Percentiles rank a stretch among this genome's conserved stretches.
Evolutionary conservation across 2,329 filamentous ascomycete species (phyloP).

Genomic region (Hymenoscyphus fructigenus): DNA sequence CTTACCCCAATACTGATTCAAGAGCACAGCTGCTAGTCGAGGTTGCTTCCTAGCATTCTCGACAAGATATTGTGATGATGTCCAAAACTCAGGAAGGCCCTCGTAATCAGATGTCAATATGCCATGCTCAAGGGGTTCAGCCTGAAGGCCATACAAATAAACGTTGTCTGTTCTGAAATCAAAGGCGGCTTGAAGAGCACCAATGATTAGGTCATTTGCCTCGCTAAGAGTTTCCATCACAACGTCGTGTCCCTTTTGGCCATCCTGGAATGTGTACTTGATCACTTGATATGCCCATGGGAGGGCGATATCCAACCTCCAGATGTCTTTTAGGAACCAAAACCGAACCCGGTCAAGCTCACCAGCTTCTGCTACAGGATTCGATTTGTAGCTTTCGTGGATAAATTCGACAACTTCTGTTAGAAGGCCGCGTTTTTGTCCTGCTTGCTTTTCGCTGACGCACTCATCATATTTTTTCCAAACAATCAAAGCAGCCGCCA

Average conservation of each 20-base stretch:
- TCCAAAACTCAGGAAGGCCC: conserved; percentile 80
- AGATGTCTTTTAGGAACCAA: conserved; percentile 79
- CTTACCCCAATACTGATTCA: conserved; percentile 37
- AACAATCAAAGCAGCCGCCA: conserved; percentile 74
- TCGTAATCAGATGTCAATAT: conserved; percentile 64
- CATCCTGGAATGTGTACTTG: conserved; percentile 67
- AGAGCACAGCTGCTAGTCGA: conserved; percentile 46
- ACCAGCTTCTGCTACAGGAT: conserved; percentile 60
- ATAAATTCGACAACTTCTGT: conserved; percentile 74
- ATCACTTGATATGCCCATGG: conserved; percentile 78
- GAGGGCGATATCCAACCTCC: conserved; percentile 70
- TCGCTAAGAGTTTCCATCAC: conserved; percentile 47
- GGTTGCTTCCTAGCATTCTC: conserved; percentile 61
- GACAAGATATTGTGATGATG: conserved; percentile 63
- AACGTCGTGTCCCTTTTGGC: conserved; percentile 53
- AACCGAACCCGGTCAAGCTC: conserved; percentile 79
- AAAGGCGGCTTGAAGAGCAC: conserved; percentile 61
- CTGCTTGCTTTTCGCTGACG: conserved; percentile 55
- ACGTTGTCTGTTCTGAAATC: conserved; percentile 72
- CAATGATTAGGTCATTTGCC: conserved; percentile 71
- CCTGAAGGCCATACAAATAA: conserved; percentile 68
- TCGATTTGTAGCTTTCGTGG: conserved; percentile 72
- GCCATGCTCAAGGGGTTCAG: conserved; percentile 64
- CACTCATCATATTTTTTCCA: conserved; percentile 80
- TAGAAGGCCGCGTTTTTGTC: conserved; percentile 68